Base-by-base conservation (phyloP, 768 basidiomycete genomes). In the Rossbeevera mucosa region DNA sequence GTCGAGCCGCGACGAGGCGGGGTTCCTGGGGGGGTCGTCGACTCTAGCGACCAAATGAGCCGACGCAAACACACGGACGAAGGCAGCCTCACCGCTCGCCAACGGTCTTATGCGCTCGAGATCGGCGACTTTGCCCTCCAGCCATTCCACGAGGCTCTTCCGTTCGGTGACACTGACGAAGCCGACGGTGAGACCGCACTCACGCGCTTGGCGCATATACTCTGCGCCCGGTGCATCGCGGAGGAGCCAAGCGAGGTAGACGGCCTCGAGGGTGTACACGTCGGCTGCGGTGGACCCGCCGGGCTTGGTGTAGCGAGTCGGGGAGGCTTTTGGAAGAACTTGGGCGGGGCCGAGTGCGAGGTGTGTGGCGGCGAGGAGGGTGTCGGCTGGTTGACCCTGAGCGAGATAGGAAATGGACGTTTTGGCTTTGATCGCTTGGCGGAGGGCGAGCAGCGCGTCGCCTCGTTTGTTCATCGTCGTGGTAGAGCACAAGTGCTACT, bases 81-180 rank as follows among this genome's bases (percentile, higher is more conserved):
- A 8, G 22, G 6, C 4, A 55, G 22, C 55, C 56, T 28, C 31
- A 71, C 61, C 66, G 47, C 42, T 55, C 38, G 60, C 44, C 21
- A 55, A 41, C 48, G 67, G 59, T 12, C 55, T 45, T 45, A 70
- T 68, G 18, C 59, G 58, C 16, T 64, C 66, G 48, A 63, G 44
- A 51, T 68, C 63, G 0, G 55, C 50, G 1, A 61, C 54, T 29
- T 72, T 76, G 30, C 88, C 84, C 60, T 87, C 82, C 41, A 97
- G 65, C 83, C 88, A 97, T 47, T 94, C 93, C 30, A 91, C 82
- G 0, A 95, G 83, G 42, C 76, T 77, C 72, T 89, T 91, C 55
- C 94, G 75, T 70, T 96, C 94, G 3, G 91, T 91, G 29, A 92
- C 82, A 59, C 88, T 85, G 33, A 97, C 91, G 65, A 92, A 81